A percentile compares a stretch with the other conserved stretches of the same genome.
These are phyloP conservation scores for Sergeia podlipaevii DNA, from an alignment of 208 protist genomes.

Conservation along the genomic window DNA sequence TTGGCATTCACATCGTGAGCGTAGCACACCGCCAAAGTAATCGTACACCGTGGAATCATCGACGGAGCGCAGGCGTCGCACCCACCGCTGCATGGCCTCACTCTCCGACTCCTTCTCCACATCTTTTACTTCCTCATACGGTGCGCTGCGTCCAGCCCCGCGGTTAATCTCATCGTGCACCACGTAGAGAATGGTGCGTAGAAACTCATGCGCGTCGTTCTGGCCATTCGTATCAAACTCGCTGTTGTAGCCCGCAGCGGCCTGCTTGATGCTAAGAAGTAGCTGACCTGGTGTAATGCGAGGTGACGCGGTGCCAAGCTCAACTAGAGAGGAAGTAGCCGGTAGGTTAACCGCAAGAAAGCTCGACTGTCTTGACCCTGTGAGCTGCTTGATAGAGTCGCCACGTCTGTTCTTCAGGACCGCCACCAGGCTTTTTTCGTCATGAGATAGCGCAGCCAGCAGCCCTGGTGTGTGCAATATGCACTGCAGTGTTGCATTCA, in stretches of 20 bases:
- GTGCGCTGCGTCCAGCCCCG: constrained; percentile 19
- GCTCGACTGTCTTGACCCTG: constrained; percentile 6
- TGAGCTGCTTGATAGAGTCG: constrained; percentile 4
- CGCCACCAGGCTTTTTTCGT: constrained; percentile 22
- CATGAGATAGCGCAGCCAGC: constrained; percentile 20
- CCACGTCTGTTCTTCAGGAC: constrained; percentile 1
- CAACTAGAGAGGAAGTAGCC: constrained; percentile 35
- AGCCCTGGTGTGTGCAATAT: constrained; percentile 65
- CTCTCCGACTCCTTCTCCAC: constrained; percentile 51
- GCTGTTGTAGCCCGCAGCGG: constrained; percentile 57
- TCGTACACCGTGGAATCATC: constrained; percentile 81
- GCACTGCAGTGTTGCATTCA: constrained; percentile 95
- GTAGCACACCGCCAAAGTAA: constrained; percentile 68
- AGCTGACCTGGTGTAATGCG: constrained; percentile 12
- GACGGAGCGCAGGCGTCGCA: constrained; percentile 28
- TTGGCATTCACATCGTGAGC: constrained; percentile 42
- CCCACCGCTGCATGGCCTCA: constrained; percentile 47
- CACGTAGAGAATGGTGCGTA: constrained; percentile 79
- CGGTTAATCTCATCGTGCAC: constrained; percentile 87
- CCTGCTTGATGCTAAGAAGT: constrained; percentile 54
- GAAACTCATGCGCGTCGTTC: constrained; percentile 91
- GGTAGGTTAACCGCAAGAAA: constrained; percentile 17
- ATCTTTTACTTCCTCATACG: constrained; percentile 53
- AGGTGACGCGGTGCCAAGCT: constrained; percentile 17
- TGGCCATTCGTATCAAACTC: constrained; percentile 76